These are phyloP conservation scores for Leptographium galeiforme DNA, from an alignment of 2,329 filamentous ascomycete species.

Conservation along the genomic window DNA sequence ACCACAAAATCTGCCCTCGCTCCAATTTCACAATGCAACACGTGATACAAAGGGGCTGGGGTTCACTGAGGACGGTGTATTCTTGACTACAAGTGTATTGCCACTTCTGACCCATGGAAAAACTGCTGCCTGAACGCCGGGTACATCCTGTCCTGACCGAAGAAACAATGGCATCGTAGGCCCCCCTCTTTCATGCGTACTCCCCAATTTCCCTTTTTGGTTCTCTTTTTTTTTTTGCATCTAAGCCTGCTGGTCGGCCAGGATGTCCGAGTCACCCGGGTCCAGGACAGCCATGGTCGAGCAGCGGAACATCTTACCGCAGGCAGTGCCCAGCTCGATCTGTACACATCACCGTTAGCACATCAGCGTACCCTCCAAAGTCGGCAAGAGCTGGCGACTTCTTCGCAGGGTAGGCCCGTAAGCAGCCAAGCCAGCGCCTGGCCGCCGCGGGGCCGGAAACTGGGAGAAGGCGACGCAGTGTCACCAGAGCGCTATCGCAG, in stretches of 20 bases:
- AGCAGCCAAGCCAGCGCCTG: conserved; percentile 7
- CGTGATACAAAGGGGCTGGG: background rate
- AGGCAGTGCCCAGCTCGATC: conserved; percentile 97
- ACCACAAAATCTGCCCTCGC: background rate
- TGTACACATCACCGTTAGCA: conserved; percentile 44
- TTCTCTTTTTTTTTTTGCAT: background rate
- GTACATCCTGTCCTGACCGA: background rate
- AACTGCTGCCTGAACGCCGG: conserved; percentile 4
- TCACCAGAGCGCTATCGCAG: background rate
- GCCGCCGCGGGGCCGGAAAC: conserved; percentile 15
- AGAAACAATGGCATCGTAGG: background rate
- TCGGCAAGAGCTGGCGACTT: conserved; percentile 52
- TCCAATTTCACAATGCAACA: background rate
- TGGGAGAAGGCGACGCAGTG: conserved; percentile 8
- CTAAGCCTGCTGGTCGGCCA: conserved; percentile 62
- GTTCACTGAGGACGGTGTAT: background rate
- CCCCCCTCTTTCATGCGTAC: background rate
- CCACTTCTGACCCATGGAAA: background rate
- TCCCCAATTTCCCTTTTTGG: background rate
- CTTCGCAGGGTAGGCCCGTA: conserved; percentile 67
- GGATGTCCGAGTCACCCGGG: conserved; percentile 96
- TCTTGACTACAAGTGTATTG: conserved; percentile 1
- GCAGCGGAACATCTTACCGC: conserved; percentile 96
- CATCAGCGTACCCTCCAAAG: conserved; percentile 71
- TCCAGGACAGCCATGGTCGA: conserved; percentile 95